A percentile compares a stretch with the other conserved stretches of the same genome.
Evolutionary conservation across 352 stramenopile genomes (phyloP).

Genomic region (Globisporangium okanoganense): DNA sequence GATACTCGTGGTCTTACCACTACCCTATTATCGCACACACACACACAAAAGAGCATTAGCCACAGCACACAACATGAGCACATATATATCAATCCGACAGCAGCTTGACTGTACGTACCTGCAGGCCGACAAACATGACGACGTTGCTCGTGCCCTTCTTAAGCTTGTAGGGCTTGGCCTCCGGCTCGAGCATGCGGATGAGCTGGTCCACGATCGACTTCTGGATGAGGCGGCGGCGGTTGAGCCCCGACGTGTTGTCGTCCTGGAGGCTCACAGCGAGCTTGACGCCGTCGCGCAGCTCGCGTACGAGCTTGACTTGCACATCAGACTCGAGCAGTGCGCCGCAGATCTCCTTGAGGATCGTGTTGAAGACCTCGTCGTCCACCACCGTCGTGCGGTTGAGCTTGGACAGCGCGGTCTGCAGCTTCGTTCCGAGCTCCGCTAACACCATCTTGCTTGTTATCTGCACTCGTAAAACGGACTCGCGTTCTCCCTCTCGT

Average conservation of each 20-base stretch:
- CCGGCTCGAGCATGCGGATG: slow-evolving; percentile 86
- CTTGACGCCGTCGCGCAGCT: slow-evolving; percentile 90
- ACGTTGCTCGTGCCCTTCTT: slow-evolving; percentile 91
- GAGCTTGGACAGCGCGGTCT: slow-evolving; percentile 82
- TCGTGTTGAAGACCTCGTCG: slow-evolving; percentile 85
- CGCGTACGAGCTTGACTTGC: slow-evolving; percentile 85
- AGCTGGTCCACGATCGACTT: slow-evolving; percentile 90
- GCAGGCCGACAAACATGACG: slow-evolving; percentile 91
- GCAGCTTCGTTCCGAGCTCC: slow-evolving; percentile 86
- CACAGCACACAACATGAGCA: slow-evolving; percentile 5
- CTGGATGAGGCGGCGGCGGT: slow-evolving; percentile 88
- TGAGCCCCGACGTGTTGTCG: slow-evolving; percentile 65
- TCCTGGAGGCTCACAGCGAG: slow-evolving; percentile 78
- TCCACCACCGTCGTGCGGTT: slow-evolving; percentile 87
- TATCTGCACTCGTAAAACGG: neutral
- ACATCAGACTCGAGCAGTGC: slow-evolving; percentile 90
- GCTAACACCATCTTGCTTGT: slow-evolving; percentile 75
- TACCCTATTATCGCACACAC: slow-evolving; percentile 70
- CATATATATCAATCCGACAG: too few relatives aligned
- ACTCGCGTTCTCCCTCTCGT: too few relatives aligned
- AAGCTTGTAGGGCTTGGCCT: slow-evolving; percentile 86
- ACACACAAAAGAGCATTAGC: neutral
- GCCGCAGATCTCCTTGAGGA: slow-evolving; percentile 90
- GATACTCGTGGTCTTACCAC: slow-evolving; percentile 99
- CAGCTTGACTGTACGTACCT: slow-evolving; percentile 14